Evolutionary conservation across 2,329 filamentous ascomycete genomes (phyloP).

Genomic region (Ceratocystis colombiana): DNA sequence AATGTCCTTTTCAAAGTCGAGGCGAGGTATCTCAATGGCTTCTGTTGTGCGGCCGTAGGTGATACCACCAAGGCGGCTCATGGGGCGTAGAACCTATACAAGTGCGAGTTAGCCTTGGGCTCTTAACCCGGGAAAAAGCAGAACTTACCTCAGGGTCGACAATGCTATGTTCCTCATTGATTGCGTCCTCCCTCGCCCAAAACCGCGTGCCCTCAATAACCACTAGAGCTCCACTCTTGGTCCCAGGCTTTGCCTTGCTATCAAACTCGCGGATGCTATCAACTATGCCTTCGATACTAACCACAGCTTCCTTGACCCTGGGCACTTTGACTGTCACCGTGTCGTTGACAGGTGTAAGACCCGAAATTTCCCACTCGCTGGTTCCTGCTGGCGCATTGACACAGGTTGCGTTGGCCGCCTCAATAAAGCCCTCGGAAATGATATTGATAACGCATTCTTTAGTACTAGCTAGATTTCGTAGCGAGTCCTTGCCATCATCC

Average conservation of each 20-base stretch:
- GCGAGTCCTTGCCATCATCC: conserved; percentile 60
- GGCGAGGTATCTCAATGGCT: conserved; percentile 59
- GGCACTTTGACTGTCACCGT: conserved; percentile 57
- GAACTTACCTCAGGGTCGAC: conserved; percentile 57
- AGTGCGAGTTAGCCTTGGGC: neutral
- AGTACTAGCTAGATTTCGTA: conserved; percentile 61
- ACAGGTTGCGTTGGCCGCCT: conserved; percentile 74
- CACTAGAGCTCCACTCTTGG: conserved; percentile 62
- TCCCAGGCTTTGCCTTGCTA: conserved; percentile 57
- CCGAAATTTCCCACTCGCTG: conserved; percentile 70
- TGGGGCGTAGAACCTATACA: conserved; percentile 55
- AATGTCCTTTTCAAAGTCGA: conserved; percentile 45
- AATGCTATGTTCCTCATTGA: conserved; percentile 64
- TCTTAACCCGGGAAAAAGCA: too few relatives aligned
- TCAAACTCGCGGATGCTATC: conserved; percentile 69
- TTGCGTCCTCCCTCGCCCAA: conserved; percentile 80
- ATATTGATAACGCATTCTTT: conserved; percentile 79
- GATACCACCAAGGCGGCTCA: conserved; percentile 75
- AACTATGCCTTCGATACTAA: conserved; percentile 71
- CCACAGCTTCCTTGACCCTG: conserved; percentile 70
- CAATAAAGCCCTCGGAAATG: conserved; percentile 71
- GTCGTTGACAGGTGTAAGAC: conserved; percentile 58
- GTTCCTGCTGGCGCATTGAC: conserved; percentile 68
- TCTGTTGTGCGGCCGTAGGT: conserved; percentile 65
- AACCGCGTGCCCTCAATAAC: conserved; percentile 78